phyloP scores from a whole-genome alignment of 2,329 filamentous ascomycete species.

The Fusarium anthophilum region DNA sequence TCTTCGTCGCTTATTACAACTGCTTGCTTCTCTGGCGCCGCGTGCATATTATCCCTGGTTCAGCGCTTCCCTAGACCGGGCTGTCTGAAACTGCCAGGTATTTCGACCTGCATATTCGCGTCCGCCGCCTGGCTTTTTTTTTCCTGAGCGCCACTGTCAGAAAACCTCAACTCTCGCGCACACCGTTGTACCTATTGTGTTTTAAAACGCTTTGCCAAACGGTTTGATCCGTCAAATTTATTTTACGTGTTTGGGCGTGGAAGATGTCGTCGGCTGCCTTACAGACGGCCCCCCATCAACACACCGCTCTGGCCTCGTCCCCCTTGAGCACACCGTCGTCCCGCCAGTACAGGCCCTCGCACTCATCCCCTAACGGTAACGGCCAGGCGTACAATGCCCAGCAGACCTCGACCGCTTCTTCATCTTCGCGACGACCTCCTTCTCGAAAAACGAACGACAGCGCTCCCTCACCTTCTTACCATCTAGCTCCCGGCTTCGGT shows the following conservation, averaged over 20 bases:
- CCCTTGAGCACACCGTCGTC: conserved; percentile 60
- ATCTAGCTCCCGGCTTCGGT: conserved; percentile 57
- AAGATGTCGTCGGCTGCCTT: conserved; percentile 66
- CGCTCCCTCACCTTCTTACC: conserved; percentile 50
- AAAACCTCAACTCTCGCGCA: conserved; percentile 21
- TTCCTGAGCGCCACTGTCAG: conserved; percentile 27
- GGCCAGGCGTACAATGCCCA: conserved; percentile 67
- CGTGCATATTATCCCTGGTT: conserved; percentile 33
- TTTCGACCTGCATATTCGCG: conserved; percentile 43
- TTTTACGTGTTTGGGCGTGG: conserved; percentile 41
- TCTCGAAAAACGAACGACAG: conserved; percentile 63
- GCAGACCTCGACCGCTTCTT: conserved; percentile 57
- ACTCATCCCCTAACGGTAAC: conserved; percentile 61
- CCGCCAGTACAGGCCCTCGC: conserved; percentile 62
- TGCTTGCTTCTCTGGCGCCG: conserved; percentile 29
- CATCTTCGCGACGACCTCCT: conserved; percentile 62
- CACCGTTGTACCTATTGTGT: conserved; percentile 12
- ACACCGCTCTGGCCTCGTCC: conserved; percentile 59
- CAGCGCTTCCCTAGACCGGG: conserved; percentile 33
- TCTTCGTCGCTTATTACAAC: conserved; percentile 25
- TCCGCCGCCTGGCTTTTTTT: conserved; percentile 35
- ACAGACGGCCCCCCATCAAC: conserved; percentile 67
- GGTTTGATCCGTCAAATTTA: conserved; percentile 11
- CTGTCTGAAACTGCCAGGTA: conserved; percentile 44
- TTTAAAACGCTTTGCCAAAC: conserved; percentile 9